Base-by-base conservation (phyloP, 495 filamentous ascomycete species). In the Trichoderma virens region DNA sequence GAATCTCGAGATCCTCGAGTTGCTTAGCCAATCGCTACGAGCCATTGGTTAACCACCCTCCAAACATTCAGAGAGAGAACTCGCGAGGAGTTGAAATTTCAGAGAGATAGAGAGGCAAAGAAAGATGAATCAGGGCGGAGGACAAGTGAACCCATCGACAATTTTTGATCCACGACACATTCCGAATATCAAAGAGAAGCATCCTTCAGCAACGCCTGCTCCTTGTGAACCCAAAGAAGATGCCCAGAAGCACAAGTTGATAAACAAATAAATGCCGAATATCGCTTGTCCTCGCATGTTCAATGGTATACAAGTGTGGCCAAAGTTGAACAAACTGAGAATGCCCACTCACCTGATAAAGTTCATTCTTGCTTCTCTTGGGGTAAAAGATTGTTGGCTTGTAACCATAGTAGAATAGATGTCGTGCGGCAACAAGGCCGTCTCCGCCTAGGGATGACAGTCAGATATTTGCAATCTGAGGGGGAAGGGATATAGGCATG, bases 321-420 rank as follows among this genome's bases (percentile, higher is more conserved):
- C 25, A 56, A 56, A 30, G 11, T n/a, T 56, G 25, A 56, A n/a
- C 38, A 56, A 16, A 56, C 18, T 27, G 9, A 28, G 9, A 27
- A 56, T 8, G 20, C 14, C 23, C 30, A 61, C 76, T 64, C 70
- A 90, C 89, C 79, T 90, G 83, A 72, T 96, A 98, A 18, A 97
- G 82, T 41, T 95, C 92, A 69, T 93, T 94, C 73, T 92, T 92
- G 72, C 85, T 83, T 63, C 88, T 85, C 73, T 96, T 97, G 13
- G 94, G 94, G 72, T 96, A 98, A 80, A 93, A 98, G 65, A 98
- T 80, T 31, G 86, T 88, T 20, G 94, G 94, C 38, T 83, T 83
- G 75, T 98, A 98, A 65, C 92, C 92, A 75, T 92, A 98, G 72
- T 97, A 91, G 70, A 82, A 86, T n/a, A 98, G 84, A 75, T 98